Base-by-base conservation (phyloP, 768 basidiomycete genomes). In the Saitozyma podzolica region DNA sequence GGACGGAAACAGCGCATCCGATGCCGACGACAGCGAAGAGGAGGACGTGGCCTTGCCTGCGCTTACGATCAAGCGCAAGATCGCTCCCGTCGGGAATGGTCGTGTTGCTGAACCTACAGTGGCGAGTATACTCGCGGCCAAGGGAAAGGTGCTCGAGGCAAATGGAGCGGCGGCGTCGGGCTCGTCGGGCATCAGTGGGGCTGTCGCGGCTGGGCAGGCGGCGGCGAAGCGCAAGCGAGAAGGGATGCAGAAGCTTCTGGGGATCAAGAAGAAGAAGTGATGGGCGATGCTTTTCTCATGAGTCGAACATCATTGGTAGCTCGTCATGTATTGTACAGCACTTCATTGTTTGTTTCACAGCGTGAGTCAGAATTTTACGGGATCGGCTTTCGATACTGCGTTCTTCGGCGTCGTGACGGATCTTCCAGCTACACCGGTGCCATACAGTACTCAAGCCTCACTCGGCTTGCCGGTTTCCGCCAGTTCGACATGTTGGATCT, bases 241-340 rank as follows among this genome's bases (percentile, higher is more conserved):
- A 58, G 72, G 64, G 20, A 69, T 75, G 72, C 66, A 66, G 59
- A 72, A 74, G 55, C 51, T 72, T 9, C 53, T 70, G 40, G 77
- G 74, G 11, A 71, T 78, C 52, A 78, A 78, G 68, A 72, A 74
- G 56, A 78, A 76, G 66, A 62, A 62, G 54, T 62, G 50, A 49
- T 39, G 8, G 48, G 37, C 29, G 29, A 29, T 29, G 29, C 29
- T 29, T 29, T 29, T 29, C 29, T 29, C 29, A 29, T 29, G 29
- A 5, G 29, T 29, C 29, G 29, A 29, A 29, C 29, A 29, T 29
- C 29, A 5, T 29, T 29, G 29, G 29, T 29, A 29, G 29, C 29
- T 29, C 29, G 29, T 29, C 29, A 29, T 29, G 29, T 29, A 29
- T 5, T 29, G 29, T 29, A 29, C 29, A 29, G 29, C 29, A 29